Evolutionary conservation across 441 rosid genomes (phyloP), one percentile per base, ranked within the genome.

Genomic region (Syzygium malaccense): DNA sequence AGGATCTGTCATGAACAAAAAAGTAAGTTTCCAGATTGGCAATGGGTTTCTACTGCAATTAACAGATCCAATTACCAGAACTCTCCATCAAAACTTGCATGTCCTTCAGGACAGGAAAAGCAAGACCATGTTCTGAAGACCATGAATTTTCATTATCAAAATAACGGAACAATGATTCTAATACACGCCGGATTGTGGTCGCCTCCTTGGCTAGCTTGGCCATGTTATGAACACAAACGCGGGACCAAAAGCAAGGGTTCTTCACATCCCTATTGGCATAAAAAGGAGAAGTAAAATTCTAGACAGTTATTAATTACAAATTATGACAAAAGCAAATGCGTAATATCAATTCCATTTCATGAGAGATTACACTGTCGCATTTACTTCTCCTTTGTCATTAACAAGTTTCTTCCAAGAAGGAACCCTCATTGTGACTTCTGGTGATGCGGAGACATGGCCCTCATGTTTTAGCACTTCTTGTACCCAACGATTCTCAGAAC

Each of bases 161-260:
- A 90, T 94, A 94, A 88, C 96, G 98, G 90, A 98, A 97, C 92
- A 98, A 91, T 48, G 97, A 95, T 92, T 98, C 99, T 58, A 98
- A 92, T 87, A 98, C 95, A 12, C 96, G 97, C 51, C 99, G 95
- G 90, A 94, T 93, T 78, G 96, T 97, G 89, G 98, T 95, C 85
- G 95, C 99, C 91, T 96, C 99, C 92, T 95, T 96, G 88, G 98
- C 99, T 86, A 95, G 96, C 92, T 92, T 96, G 88, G 98, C 96
- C 99, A 97, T 97, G 92, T 95, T 97, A 91, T 93, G 94, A 91
- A 98, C 93, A 93, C 99, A 97, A 91, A 95, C 94, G 89, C 94
- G 93, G 86, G 99, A 95, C 99, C 99, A 98, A 93, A 98, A 96
- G 93, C 94, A 86, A 86, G 98, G 99, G 92, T 95, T 91, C 88